phyloP scores from a whole-genome alignment of 345 rosid genomes.

The Garcia nutans region DNA sequence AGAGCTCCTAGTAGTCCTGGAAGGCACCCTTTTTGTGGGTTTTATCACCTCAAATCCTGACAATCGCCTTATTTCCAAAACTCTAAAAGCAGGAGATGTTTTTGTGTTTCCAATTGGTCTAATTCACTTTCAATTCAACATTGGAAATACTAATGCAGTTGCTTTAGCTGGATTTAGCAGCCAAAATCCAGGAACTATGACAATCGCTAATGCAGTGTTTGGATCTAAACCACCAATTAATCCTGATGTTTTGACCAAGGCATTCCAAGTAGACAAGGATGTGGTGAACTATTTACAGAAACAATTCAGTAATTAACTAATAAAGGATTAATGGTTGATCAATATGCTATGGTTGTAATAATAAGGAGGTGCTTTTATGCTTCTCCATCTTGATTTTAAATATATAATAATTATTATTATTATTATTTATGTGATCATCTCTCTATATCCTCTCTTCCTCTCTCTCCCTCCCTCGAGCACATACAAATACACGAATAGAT shows the following conservation, averaged over 20 bases:
- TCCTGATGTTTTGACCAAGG: conserved; percentile 1
- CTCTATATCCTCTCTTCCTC: no score
- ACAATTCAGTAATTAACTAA: background rate
- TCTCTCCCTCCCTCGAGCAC: no score
- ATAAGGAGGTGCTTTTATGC: no score
- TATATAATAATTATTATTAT: no score
- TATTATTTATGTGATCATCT: no score
- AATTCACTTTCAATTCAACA: conserved; percentile 8
- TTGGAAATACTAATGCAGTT: conserved; percentile 3
- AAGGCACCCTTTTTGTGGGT: conserved; percentile 5
- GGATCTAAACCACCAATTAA: conserved; percentile 1
- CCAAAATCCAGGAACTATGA: conserved; percentile 9
- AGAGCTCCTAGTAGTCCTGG: background rate
- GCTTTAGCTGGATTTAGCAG: conserved; percentile 9
- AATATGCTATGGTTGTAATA: no score
- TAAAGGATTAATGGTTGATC: no score
- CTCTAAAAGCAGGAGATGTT: background rate
- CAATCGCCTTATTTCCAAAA: background rate
- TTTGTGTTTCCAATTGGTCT: conserved; percentile 10
- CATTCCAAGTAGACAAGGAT: background rate
- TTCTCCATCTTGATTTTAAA: no score
- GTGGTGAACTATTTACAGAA: conserved; percentile 1
- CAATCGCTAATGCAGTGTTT: conserved; percentile 7
- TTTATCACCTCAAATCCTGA: background rate
- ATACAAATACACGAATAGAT: no score